A percentile compares a stretch with the other conserved stretches of the same genome.
These are phyloP conservation scores for Euphrasia confusa DNA, from an alignment of 257 asterid species.

Conservation along the genomic window DNA sequence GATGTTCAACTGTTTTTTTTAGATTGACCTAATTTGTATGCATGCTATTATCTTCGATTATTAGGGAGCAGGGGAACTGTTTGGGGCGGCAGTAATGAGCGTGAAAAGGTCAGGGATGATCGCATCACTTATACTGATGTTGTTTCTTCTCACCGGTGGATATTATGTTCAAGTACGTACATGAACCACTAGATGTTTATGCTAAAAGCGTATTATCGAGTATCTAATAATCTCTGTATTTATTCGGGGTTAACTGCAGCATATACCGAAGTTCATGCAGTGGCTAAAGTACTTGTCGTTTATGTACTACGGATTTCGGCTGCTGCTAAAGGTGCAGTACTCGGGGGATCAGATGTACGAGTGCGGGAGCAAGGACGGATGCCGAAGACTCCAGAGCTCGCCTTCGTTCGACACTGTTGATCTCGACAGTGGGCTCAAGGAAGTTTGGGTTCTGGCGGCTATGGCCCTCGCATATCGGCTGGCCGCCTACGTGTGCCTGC, in stretches of 20 bases:
- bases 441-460: slow-evolving; percentile 75
- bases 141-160: slow-evolving; percentile 89
- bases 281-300: slow-evolving; percentile 89
- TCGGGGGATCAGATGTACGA: slow-evolving; percentile 66
- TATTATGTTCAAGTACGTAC: slow-evolving; percentile 76
- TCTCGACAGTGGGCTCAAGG: slow-evolving; percentile 63
- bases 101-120: slow-evolving; percentile 79
- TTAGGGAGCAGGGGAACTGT: slow-evolving; percentile 95
- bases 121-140: slow-evolving; percentile 82
- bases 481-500: slow-evolving; percentile 64
- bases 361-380: slow-evolving; percentile 64
- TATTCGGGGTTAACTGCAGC: slow-evolving; percentile 36
- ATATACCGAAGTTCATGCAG: slow-evolving; percentile 75
- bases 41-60: neutral
- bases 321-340: slow-evolving; percentile 81
- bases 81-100: slow-evolving; percentile 92
- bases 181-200: no score
- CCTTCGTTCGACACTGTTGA: slow-evolving; percentile 82
- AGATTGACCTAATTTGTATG: no score
- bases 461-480: slow-evolving; percentile 81
- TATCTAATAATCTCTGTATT: no score
- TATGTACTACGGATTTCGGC: slow-evolving; percentile 88
- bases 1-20: no score
- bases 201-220: no score
- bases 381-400: slow-evolving; percentile 68